These are phyloP conservation scores for Aechmea fasciata DNA, from an alignment of 176 grass and related monocot species.

Conservation along the genomic window DNA sequence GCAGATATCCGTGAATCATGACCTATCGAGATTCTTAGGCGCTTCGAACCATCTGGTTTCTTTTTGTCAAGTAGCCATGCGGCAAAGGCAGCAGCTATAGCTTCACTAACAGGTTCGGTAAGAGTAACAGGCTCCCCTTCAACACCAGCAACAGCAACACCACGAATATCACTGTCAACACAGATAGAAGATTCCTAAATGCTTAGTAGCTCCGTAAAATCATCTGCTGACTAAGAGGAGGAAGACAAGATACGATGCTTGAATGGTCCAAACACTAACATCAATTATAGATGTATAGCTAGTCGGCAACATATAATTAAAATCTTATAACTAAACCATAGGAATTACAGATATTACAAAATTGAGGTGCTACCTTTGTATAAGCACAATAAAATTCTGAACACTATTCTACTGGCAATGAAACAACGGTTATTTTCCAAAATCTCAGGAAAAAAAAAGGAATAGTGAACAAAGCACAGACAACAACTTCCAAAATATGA, in stretches of 20 bases:
- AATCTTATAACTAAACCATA: no score
- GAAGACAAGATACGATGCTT: background rate
- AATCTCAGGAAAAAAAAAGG: background rate
- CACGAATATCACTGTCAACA: conserved; percentile 80
- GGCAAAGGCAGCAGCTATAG: conserved; percentile 82
- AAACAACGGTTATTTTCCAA: background rate
- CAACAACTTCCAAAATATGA: background rate
- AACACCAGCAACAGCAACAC: conserved; percentile 91
- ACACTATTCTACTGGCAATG: background rate
- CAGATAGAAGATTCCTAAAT: conserved; percentile 5
- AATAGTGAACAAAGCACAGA: no score
- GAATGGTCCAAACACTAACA: background rate
- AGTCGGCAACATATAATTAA: background rate
- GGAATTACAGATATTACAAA: no score
- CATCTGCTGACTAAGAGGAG: background rate
- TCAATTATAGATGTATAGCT: background rate
- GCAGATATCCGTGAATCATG: conserved; percentile 96
- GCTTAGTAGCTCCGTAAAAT: background rate
- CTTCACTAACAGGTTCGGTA: conserved; percentile 63
- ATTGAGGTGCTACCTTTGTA: no score
- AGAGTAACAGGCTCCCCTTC: conserved; percentile 67
- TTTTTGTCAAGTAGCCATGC: conserved; percentile 86
- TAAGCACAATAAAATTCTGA: no score
- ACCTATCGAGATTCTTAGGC: conserved; percentile 74
- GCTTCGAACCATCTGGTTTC: conserved; percentile 60